phyloP scores from a whole-genome alignment of 2,329 filamentous ascomycete species.

The Nemania sp. region DNA sequence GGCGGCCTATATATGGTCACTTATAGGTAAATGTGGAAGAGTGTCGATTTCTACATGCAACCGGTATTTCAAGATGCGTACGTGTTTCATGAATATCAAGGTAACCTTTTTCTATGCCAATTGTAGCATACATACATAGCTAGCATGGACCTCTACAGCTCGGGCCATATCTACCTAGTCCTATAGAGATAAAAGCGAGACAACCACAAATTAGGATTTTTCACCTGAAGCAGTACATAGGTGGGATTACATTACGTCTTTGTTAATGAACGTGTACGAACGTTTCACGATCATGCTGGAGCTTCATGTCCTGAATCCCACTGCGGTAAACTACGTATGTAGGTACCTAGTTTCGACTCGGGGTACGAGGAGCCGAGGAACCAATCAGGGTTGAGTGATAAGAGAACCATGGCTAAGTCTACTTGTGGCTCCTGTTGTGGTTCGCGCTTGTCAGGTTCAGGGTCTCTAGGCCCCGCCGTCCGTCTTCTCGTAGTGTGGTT shows the following conservation, averaged over 20 bases:
- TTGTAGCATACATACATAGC: not conserved
- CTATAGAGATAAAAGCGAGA: no score
- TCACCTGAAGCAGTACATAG: no score
- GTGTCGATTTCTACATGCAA: not conserved
- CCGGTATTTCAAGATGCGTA: not conserved
- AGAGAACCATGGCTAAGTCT: slow-evolving; percentile 5
- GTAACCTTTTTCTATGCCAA: not conserved
- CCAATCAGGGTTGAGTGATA: slow-evolving; percentile 37
- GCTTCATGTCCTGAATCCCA: slow-evolving; percentile 10
- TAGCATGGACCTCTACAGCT: not conserved
- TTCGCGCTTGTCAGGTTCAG: slow-evolving; percentile 23
- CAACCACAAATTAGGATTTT: no score
- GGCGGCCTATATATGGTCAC: not conserved
- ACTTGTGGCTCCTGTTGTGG: slow-evolving; percentile 11
- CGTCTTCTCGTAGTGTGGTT: not conserved
- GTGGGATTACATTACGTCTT: no score
- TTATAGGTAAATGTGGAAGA: not conserved
- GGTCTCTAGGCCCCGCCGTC: slow-evolving; percentile 17
- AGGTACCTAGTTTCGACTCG: not conserved
- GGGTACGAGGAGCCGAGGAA: not conserved
- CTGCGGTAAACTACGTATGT: not conserved
- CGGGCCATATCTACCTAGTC: not conserved
- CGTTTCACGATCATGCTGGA: not conserved
- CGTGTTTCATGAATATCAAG: not conserved
- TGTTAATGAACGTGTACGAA: not conserved